Evolutionary conservation across 345 rosid species (phyloP), one percentile per base, ranked within the genome.

Genomic region (Ricinus communis): DNA sequence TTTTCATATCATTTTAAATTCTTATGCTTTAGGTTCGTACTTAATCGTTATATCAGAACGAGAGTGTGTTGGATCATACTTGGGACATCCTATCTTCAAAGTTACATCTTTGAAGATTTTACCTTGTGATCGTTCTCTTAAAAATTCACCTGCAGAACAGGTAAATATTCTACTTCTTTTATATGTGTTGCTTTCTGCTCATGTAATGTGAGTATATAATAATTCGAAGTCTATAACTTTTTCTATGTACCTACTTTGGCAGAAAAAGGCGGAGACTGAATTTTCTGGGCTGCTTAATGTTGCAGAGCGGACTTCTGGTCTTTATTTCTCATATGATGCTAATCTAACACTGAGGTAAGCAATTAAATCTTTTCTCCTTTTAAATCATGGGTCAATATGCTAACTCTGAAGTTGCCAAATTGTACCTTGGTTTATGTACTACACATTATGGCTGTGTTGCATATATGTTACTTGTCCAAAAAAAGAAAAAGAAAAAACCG

Each of bases 231-330:
- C 68, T 33, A 36, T 59, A 68, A 53, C 46, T 28, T 74, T 74
- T n/a, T n/a, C n/a, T n/a, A n/a, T 15, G 5, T 60, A 5, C 59
- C 25, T 22, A 24, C 55, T 76, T 64, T 73, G 73, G 74, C 94
- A 95, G 99, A 90, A 85, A 87, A 95, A 84, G 84, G 63, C 82
- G 87, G 98, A 92, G 87, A 79, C 80, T 1, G 94, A 92, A 76
- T 95, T 92, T 79, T 85, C 89, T 51, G 76, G 50, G 63, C 85
- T 95, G 76, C 86, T 95, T 21, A 85, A 65, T 66, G 72, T 88
- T 38, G 96, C 97, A 16, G 98, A 95, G 84, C 73, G 41, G 79
- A 92, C 97, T 66, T 60, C 77, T 55, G 99, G 98, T 78, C 89
- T 95, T 60, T 89, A 76, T 78, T 92, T 92, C 84, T 92, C 99